Conservation (phyloP, 768 basidiomycete genomes). For the Leucocoprinus birnbaumii region DNA sequence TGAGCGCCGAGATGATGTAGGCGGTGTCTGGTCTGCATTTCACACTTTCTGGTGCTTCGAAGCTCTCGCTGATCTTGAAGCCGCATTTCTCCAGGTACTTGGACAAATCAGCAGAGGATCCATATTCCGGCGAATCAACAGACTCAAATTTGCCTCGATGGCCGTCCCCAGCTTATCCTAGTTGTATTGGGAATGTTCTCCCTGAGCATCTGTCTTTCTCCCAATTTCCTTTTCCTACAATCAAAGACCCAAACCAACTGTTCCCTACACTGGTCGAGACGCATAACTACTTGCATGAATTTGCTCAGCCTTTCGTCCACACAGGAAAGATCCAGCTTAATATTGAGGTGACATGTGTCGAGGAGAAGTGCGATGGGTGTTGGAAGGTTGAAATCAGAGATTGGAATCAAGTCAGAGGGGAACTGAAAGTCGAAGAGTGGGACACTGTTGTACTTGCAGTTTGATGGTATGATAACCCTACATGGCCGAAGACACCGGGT, state of each 20-base stretch:
- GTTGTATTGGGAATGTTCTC: constrained; percentile 47
- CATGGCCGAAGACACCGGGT: constrained; percentile 42
- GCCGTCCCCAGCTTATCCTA: constrained; percentile 47
- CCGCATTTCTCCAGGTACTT: constrained; percentile 26
- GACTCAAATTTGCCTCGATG: constrained; percentile 28
- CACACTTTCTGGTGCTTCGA: too few species aligned
- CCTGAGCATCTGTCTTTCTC: constrained; percentile 42
- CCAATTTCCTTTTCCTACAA: constrained; percentile 30
- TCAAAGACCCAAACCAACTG: constrained; percentile 28
- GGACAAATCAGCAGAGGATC: too few species aligned
- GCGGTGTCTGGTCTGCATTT: constrained; percentile 42
- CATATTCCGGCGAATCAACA: too few species aligned
- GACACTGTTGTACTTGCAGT: constrained; percentile 47
- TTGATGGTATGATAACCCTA: constrained; percentile 42
- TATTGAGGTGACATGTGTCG: constrained; percentile 35
- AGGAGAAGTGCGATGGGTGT: constrained; percentile 28
- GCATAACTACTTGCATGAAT: constrained; percentile 30
- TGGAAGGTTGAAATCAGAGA: constrained; percentile 39
- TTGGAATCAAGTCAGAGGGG: constrained; percentile 25
- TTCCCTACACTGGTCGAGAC: constrained; percentile 39
- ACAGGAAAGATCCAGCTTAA: constrained; percentile 35
- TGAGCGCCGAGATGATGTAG: constrained; percentile 45
- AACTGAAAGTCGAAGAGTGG: constrained; percentile 34
- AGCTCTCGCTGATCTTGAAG: not conserved
- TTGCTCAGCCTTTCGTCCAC: constrained; percentile 29